These are phyloP conservation scores for Kwoniella pini DNA, from an alignment of 768 basidiomycete genomes.

Conservation along the genomic window DNA sequence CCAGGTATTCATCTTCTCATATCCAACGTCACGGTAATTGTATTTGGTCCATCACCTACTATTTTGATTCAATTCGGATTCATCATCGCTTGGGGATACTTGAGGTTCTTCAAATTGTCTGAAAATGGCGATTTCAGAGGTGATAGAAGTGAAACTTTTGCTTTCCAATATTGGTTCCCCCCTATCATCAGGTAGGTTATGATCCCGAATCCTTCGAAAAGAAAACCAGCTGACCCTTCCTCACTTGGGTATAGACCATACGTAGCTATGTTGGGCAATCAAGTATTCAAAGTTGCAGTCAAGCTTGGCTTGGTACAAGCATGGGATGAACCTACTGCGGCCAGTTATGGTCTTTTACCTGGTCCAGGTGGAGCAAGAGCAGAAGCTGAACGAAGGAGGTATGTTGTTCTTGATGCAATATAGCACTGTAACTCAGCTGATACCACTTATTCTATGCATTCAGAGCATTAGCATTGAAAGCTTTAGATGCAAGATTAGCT, in stretches of 20 bases:
- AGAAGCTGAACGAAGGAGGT: conserved; percentile 95
- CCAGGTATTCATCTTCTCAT: conserved; percentile 94
- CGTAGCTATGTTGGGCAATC: conserved; percentile 67
- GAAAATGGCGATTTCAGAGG: conserved; percentile 68
- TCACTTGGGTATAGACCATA: conserved; percentile 62
- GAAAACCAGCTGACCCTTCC: not conserved
- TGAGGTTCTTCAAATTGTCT: conserved; percentile 94
- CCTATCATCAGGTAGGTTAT: conserved; percentile 81
- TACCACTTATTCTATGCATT: not conserved
- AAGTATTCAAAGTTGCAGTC: conserved; percentile 63
- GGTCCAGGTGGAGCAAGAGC: conserved; percentile 84
- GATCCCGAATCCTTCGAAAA: too few relatives aligned
- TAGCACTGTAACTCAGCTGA: not conserved
- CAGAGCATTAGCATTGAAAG: conserved; percentile 94
- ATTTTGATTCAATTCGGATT: conserved; percentile 91
- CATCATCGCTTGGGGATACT: conserved; percentile 92
- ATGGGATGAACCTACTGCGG: conserved; percentile 52
- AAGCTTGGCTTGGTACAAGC: conserved; percentile 75
- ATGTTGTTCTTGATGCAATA: conserved; percentile 31
- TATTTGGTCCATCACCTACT: conserved; percentile 49
- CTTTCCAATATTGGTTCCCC: conserved; percentile 94
- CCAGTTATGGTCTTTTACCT: conserved; percentile 66
- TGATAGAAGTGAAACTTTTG: conserved; percentile 94
- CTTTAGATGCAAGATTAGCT: conserved; percentile 88
- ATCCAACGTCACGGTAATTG: conserved; percentile 65